Evolutionary conservation across 257 asterid species (phyloP).

Genomic region (Plantago elongata): DNA sequence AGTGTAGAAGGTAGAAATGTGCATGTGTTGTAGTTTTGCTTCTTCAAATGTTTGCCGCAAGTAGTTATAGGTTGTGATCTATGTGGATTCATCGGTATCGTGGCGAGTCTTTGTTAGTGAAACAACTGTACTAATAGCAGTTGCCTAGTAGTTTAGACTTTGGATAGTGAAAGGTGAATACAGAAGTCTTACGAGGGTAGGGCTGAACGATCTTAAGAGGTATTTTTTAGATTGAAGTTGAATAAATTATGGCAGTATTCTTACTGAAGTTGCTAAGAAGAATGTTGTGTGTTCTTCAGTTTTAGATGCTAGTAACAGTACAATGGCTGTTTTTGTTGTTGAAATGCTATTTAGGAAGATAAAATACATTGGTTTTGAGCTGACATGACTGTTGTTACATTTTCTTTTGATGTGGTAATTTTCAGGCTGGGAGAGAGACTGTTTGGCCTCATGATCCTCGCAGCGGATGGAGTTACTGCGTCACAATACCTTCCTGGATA

Average conservation of each 20-base stretch:
- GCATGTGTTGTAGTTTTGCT: too few species aligned
- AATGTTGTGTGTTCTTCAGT: slow-evolving; percentile 3
- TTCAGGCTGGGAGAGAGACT: slow-evolving; percentile 82
- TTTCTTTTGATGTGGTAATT: not conserved
- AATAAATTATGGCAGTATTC: slow-evolving; percentile 17
- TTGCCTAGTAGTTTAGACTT: not conserved
- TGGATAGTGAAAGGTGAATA: too few species aligned
- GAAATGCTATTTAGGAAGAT: too few species aligned
- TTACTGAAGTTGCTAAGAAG: slow-evolving; percentile 12
- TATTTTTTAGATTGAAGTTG: slow-evolving; percentile 2
- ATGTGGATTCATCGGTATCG: too few species aligned
- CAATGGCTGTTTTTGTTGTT: not conserved
- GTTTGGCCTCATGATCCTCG: slow-evolving; percentile 96
- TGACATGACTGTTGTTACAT: slow-evolving; percentile 7
- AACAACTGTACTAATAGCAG: not conserved
- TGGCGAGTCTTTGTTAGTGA: too few species aligned
- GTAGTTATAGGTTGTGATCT: too few species aligned
- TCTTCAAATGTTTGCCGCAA: too few species aligned
- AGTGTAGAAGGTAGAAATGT: too few species aligned
- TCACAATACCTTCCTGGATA: slow-evolving; percentile 91
- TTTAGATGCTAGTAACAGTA: slow-evolving; percentile 6
- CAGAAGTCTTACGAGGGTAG: not conserved
- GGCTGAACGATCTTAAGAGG: slow-evolving; percentile 8
- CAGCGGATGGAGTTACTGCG: slow-evolving; percentile 96
- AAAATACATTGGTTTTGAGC: too few species aligned